These are phyloP conservation scores for Blastobotrys parvus DNA, from an alignment of 805 yeast species.

Conservation along the genomic window DNA sequence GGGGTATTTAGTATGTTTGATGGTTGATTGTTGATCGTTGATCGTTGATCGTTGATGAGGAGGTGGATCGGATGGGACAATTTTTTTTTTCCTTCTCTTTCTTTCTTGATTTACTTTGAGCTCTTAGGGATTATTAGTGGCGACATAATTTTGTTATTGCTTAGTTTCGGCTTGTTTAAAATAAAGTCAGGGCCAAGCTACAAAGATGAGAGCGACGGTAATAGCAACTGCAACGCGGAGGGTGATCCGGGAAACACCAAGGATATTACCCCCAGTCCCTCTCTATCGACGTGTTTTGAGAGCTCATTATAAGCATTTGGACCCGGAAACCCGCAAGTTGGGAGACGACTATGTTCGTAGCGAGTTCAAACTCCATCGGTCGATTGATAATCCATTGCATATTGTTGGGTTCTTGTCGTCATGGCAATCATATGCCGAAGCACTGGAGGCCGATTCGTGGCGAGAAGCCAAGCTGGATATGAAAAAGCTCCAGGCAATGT, in stretches of 20 bases:
- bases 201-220: slow-evolving; percentile 1
- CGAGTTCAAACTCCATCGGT: slow-evolving; percentile 80
- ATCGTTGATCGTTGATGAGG: too few relatives aligned
- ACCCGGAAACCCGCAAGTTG: slow-evolving; percentile 57
- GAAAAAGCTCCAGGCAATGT: slow-evolving; percentile 68
- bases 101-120: too few relatives aligned
- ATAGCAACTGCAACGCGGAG: slow-evolving; percentile 14
- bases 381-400: slow-evolving; percentile 81
- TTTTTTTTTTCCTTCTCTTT: too few relatives aligned
- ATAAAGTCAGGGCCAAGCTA: neutral
- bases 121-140: too few relatives aligned
- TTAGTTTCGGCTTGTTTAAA: too few relatives aligned
- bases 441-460: slow-evolving; percentile 48
- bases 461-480: slow-evolving; percentile 51
- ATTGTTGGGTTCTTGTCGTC: slow-evolving; percentile 87
- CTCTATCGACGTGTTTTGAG: slow-evolving; percentile 75
- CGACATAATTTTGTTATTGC: too few relatives aligned
- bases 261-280: slow-evolving; percentile 68
- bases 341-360: slow-evolving; percentile 87
- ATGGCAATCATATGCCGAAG: slow-evolving; percentile 61
- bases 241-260: slow-evolving; percentile 2
- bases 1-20: too few relatives aligned
- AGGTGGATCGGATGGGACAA: too few relatives aligned
- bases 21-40: too few relatives aligned
- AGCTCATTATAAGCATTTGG: slow-evolving; percentile 62